Base-by-base conservation (phyloP, 768 basidiomycete genomes). In the Cytidiella melzeri region DNA sequence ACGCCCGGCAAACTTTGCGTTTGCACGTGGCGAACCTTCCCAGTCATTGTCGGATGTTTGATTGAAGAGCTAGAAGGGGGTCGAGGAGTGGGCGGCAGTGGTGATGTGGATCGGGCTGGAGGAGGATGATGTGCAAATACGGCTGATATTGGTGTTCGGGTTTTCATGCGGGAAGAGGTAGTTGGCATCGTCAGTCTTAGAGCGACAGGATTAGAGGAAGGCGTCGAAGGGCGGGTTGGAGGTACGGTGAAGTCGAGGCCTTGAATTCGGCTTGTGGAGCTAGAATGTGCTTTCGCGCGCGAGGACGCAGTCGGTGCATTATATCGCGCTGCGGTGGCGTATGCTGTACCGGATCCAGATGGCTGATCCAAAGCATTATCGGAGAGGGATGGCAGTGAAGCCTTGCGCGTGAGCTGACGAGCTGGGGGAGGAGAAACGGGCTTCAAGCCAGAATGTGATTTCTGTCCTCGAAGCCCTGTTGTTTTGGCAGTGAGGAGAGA, bases 181-280 rank as follows among this genome's bases (percentile, higher is more conserved):
- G 87, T 91, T 1, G 92, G 92, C 85, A 92, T 86, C 21, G 92
- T 94, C 44, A 93, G 73, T 43, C 89, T 81, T 45, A 88, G 73
- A 18, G 87, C 88, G 10, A 76, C 78, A 19, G 87, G 75, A 64
- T 87, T 89, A 4, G 84, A 76, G 10, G 87, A 87, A 1, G 89
- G 87, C 1, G 90, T 91, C 21, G 80, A 82, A 1, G 88, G 87
- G 21, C 88, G 77, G 12, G 84, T 78, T 6, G 87, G 83, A n/a
- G 87, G 85, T 13, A 85, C 74, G 55, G 73, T 76, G 61, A 79
- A 82, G 50, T 90, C 87, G 23, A 72, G 60, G 21, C 64, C 67
- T 50, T 77, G 74, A 9, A 80, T 72, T 45, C 83, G 79, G 57
- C 79, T 77, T 9, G 83, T 77, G 10, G 87, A 85, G 49, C 73